Evolutionary conservation across 345 rosid genomes (phyloP).

Genomic region (Carallia pectinifolia): DNA sequence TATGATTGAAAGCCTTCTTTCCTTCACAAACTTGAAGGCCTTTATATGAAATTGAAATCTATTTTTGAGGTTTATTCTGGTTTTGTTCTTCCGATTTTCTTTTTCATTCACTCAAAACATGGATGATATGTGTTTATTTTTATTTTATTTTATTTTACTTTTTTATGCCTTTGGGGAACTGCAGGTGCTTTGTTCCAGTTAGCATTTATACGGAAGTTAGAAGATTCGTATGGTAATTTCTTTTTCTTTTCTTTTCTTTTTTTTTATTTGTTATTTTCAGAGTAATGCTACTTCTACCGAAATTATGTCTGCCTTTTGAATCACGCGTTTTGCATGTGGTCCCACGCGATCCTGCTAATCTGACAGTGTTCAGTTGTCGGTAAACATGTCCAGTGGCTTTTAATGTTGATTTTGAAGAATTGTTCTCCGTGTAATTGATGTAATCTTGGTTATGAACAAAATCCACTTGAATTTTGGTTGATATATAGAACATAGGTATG

Average conservation of each 20-base stretch:
- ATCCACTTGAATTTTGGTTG: not conserved
- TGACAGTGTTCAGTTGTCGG: no score
- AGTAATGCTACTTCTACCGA: not conserved
- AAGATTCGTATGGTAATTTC: slow-evolving; percentile 64
- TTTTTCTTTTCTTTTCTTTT: not conserved
- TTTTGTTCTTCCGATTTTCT: not conserved
- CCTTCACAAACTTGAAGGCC: no score
- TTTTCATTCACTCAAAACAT: not conserved
- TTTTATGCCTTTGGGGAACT: slow-evolving; percentile 19
- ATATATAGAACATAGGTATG: not conserved
- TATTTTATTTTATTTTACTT: no score
- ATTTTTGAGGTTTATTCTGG: no score
- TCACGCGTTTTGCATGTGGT: no score
- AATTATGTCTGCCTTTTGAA: not conserved
- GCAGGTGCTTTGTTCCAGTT: slow-evolving; percentile 88
- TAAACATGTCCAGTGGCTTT: no score
- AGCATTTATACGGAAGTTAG: slow-evolving; percentile 69
- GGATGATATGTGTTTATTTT: not conserved
- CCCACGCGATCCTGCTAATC: not conserved
- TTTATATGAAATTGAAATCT: no score
- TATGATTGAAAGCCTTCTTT: no score
- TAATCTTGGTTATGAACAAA: not conserved
- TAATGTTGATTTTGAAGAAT: not conserved
- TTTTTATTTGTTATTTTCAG: not conserved
- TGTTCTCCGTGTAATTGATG: not conserved